These are phyloP conservation scores for Leishmania major DNA, from an alignment of 208 protist genomes.

Conservation along the genomic window DNA sequence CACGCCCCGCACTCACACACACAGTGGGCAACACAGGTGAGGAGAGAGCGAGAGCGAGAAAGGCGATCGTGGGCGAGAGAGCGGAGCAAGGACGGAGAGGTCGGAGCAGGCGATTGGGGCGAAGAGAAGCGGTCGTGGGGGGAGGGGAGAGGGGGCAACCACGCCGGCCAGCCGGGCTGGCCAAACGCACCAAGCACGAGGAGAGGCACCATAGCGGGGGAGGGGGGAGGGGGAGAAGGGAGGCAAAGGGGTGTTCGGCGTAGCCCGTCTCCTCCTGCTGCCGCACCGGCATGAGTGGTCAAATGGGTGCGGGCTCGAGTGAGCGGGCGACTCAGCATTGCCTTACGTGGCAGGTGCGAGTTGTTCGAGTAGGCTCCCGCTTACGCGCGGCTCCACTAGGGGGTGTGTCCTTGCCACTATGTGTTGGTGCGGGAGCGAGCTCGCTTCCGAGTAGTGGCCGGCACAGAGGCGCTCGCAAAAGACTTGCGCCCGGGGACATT, in stretches of 20 bases:
- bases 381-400: background rate
- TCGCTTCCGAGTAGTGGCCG: background rate
- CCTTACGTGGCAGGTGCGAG: background rate
- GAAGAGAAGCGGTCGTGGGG: background rate
- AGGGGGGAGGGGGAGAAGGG: background rate
- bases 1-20: no score
- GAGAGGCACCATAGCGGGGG: background rate
- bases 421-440: background rate
- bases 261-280: background rate
- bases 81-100: background rate
- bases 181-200: background rate
- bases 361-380: background rate
- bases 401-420: background rate
- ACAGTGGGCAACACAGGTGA: background rate
- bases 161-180: no score
- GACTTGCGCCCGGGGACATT: background rate
- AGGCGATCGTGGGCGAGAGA: background rate
- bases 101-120: background rate
- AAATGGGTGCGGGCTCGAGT: background rate
- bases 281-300: background rate
- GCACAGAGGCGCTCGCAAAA: background rate
- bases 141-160: no score
- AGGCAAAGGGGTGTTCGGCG: background rate
- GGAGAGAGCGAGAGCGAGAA: background rate
- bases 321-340: background rate